These are phyloP conservation scores for Microdochium nivale DNA, from an alignment of 2,329 filamentous ascomycete species.

Conservation along the genomic window DNA sequence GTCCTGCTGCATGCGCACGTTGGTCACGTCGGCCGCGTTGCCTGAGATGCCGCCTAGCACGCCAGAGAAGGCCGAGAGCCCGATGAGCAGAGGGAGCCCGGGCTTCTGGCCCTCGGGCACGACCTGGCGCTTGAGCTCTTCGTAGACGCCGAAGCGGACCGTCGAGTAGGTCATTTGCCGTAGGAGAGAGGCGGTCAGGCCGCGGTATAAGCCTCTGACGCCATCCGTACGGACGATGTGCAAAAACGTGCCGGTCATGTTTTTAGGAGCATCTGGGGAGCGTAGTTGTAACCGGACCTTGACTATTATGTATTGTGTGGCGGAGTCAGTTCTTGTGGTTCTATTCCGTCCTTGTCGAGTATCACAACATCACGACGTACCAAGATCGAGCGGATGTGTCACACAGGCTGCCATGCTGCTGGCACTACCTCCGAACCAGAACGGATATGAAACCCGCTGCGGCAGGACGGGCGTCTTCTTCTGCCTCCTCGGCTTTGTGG, in stretches of 20 bases:
- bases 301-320: conserved; percentile 27
- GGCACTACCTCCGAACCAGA: conserved; percentile 96
- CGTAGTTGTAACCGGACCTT: conserved; percentile 82
- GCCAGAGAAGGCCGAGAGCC: conserved; percentile 74
- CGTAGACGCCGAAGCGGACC: conserved; percentile 92
- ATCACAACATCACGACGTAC: conserved; percentile 40
- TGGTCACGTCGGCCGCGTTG: conserved; percentile 92
- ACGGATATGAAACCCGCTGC: conserved; percentile 51
- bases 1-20: conserved; percentile 97
- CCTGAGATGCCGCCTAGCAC: conserved; percentile 84
- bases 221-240: conserved; percentile 74
- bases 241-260: conserved; percentile 77
- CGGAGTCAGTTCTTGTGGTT: too few relatives aligned
- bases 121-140: conserved; percentile 73
- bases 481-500: conserved; percentile 13
- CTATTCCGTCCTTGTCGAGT: too few relatives aligned
- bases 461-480: conserved; percentile 33
- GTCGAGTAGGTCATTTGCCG: conserved; percentile 96
- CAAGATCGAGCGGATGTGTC: conserved; percentile 87
- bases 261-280: conserved; percentile 62
- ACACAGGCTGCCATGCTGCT: conserved; percentile 86
- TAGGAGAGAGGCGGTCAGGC: conserved; percentile 84
- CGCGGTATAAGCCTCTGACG: conserved; percentile 74
- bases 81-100: conserved; percentile 68
- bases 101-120: conserved; percentile 42